A percentile compares a stretch with the other conserved stretches of the same genome.
Evolutionary conservation across 2,329 filamentous ascomycete genomes (phyloP).

Genomic region (Exophiala viscosa): DNA sequence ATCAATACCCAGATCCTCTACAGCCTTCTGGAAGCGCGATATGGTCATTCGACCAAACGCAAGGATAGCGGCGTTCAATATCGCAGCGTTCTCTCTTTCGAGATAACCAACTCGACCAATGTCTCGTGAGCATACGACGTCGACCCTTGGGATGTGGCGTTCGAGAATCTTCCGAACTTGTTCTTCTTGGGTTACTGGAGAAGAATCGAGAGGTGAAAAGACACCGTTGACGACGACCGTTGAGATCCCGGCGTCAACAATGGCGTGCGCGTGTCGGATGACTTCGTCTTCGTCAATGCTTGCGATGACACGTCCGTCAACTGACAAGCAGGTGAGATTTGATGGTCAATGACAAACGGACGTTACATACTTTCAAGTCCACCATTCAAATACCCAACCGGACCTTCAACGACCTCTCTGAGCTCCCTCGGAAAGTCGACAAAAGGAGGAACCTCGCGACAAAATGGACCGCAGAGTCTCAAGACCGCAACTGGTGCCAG

Average conservation of each 20-base stretch:
- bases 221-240: constrained; percentile 44
- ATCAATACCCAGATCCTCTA: constrained; percentile 46
- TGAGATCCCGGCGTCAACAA: constrained; percentile 37
- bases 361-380: too few relatives aligned
- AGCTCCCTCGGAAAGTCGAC: constrained; percentile 43
- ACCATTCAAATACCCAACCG: constrained; percentile 43
- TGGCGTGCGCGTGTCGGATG: constrained; percentile 32
- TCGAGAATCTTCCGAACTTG: constrained; percentile 38
- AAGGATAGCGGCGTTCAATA: constrained; percentile 61
- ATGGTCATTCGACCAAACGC: constrained; percentile 58
- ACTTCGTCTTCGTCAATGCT: constrained; percentile 40
- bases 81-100: constrained; percentile 62
- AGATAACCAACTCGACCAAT: constrained; percentile 45
- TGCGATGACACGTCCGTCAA: constrained; percentile 46
- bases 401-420: constrained; percentile 41
- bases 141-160: constrained; percentile 34
- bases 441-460: constrained; percentile 42
- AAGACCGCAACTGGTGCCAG: constrained; percentile 47
- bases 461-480: constrained; percentile 46
- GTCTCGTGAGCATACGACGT: constrained; percentile 43
- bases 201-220: constrained; percentile 47
- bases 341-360: too few relatives aligned
- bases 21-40: constrained; percentile 52
- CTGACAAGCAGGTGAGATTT: too few relatives aligned
- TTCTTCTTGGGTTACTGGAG: constrained; percentile 41